Percentiles rank a stretch among this genome's conserved stretches.
These are phyloP conservation scores for Podila epicladia DNA, from an alignment of 192 early-diverging fungal species.

Conservation along the genomic window DNA sequence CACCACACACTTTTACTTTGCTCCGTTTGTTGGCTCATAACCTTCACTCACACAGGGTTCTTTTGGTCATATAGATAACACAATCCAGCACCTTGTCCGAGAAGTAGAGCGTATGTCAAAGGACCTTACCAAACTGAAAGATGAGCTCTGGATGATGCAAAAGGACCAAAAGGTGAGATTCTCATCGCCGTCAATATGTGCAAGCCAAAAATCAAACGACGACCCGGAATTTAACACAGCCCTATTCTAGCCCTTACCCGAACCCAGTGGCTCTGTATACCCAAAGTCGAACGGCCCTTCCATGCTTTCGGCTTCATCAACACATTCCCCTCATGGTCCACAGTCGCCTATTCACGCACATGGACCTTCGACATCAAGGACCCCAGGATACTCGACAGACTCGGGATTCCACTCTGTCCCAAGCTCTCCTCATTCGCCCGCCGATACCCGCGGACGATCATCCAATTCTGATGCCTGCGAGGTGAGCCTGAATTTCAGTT, in stretches of 20 bases:
- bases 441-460: conserved; percentile 30
- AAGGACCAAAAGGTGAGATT: conserved; percentile 47
- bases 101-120: conserved; percentile 51
- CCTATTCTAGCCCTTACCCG: conserved; percentile 27
- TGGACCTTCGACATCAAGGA: conserved; percentile 3
- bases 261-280: conserved; percentile 38
- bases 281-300: conserved; percentile 24
- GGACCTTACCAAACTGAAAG: conserved; percentile 44
- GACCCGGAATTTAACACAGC: background rate
- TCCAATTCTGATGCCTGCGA: conserved; percentile 17
- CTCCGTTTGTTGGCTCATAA: too few relatives aligned
- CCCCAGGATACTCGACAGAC: conserved; percentile 32
- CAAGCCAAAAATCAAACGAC: background rate
- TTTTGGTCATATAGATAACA: conserved; percentile 26
- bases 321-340: conserved; percentile 13
- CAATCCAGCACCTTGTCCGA: conserved; percentile 47
- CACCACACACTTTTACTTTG: background rate
- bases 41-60: background rate
- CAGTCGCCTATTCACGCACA: conserved; percentile 45
- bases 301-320: conserved; percentile 26
- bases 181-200: too few relatives aligned
- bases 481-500: conserved; percentile 6
- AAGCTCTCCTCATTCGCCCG: conserved; percentile 47
- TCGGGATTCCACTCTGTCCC: conserved; percentile 51
- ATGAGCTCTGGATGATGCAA: conserved; percentile 50